A percentile compares a stretch with the other conserved stretches of the same genome.
These are phyloP conservation scores for Sarocladium kiliense DNA, from an alignment of 2,329 filamentous ascomycete genomes.

Conservation along the genomic window DNA sequence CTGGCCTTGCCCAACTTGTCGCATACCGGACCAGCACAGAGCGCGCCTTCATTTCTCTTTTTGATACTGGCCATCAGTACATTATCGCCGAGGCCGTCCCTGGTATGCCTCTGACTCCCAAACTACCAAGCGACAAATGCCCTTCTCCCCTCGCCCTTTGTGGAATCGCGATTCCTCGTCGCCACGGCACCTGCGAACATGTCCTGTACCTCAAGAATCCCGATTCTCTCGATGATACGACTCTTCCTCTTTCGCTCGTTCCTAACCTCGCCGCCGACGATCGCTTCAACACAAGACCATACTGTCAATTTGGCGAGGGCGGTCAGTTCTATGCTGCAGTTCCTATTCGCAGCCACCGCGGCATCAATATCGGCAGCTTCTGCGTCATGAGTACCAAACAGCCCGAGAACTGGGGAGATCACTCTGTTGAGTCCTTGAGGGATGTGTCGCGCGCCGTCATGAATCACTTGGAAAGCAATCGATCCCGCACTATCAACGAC, in stretches of 20 bases:
- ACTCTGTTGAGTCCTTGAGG: constrained; percentile 20
- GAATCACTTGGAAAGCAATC: constrained; percentile 28
- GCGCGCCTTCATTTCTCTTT: constrained; percentile 40
- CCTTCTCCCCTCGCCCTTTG: constrained; percentile 12
- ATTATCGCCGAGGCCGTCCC: constrained; percentile 42
- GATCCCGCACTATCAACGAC: constrained; percentile 20
- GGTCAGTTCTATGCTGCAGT: constrained; percentile 34
- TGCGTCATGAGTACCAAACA: constrained; percentile 23
- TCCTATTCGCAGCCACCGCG: constrained; percentile 32
- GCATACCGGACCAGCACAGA: constrained; percentile 34
- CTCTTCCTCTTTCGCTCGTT: constrained; percentile 14
- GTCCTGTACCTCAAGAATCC: constrained; percentile 5
- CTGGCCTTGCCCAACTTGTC: constrained; percentile 41
- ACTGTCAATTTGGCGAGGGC: constrained; percentile 2
- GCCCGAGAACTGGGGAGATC: constrained; percentile 18
- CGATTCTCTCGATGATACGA: background rate
- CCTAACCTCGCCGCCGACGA: constrained; percentile 26
- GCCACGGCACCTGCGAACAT: constrained; percentile 15
- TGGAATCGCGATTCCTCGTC: constrained; percentile 17
- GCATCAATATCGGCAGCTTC: constrained; percentile 37
- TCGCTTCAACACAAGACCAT: constrained; percentile 20
- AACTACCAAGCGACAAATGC: constrained; percentile 7
- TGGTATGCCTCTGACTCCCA: constrained; percentile 24
- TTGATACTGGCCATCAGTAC: constrained; percentile 39
- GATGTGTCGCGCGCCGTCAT: constrained; percentile 27